A percentile compares a stretch with the other conserved stretches of the same genome.
phyloP scores from a whole-genome alignment of 139 green algal species.

The Chlorella sp. region DNA sequence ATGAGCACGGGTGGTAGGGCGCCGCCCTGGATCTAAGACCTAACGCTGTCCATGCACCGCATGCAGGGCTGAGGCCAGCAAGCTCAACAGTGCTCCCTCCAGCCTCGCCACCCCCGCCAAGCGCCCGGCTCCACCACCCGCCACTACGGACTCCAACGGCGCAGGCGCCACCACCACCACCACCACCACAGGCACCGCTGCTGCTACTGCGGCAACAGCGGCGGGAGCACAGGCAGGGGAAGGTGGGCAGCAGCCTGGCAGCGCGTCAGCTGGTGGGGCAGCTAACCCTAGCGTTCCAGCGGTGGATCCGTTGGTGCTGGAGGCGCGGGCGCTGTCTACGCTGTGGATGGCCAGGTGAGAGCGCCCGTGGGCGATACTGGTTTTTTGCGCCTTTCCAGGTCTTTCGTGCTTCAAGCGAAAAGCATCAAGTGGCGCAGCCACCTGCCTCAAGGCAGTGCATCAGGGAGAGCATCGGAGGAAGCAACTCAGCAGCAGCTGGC shows the following conservation, averaged over 20 bases:
- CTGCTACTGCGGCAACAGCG: constrained; percentile 1
- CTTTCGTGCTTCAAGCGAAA: background rate
- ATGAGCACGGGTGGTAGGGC: too few species aligned
- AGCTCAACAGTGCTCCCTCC: background rate
- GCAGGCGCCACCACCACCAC: too few species aligned
- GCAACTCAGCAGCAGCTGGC: too few species aligned
- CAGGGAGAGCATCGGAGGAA: too few species aligned
- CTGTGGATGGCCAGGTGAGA: constrained; percentile 10
- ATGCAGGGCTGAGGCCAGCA: too few species aligned
- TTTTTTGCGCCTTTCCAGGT: background rate
- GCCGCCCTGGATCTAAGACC: too few species aligned
- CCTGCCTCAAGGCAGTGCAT: background rate
- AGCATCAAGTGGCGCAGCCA: background rate
- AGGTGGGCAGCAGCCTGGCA: background rate
- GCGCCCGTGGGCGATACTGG: too few species aligned
- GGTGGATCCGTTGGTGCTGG: constrained; percentile 1
- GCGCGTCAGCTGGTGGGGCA: background rate
- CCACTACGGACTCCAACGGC: background rate
- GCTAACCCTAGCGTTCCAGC: too few species aligned
- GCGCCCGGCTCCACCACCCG: background rate
- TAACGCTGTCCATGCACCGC: too few species aligned
- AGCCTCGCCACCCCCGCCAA: background rate
- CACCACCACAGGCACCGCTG: background rate
- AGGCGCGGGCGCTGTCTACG: constrained; percentile 15
- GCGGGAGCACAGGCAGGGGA: background rate